phyloP scores from a whole-genome alignment of 495 filamentous ascomycete genomes.

The Penicillium lividum region DNA sequence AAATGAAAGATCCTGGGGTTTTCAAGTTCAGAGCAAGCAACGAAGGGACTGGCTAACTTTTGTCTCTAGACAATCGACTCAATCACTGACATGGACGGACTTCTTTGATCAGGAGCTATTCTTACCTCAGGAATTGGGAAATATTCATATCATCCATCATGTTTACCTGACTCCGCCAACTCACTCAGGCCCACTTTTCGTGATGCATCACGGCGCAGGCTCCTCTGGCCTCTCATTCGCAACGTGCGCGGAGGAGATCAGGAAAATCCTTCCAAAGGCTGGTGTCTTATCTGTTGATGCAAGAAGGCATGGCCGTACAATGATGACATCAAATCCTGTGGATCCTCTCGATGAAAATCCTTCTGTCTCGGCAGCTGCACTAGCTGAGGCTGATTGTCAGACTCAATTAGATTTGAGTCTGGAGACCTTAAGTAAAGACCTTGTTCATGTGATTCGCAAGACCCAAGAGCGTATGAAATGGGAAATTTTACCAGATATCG shows the following conservation, averaged over 20 bases:
- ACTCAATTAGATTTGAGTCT: conserved; percentile 62
- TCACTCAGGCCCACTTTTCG: conserved; percentile 71
- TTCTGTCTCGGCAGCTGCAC: conserved; percentile 18
- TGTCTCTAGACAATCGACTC: conserved; percentile 27
- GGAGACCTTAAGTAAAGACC: conserved; percentile 69
- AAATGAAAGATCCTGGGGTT: not conserved
- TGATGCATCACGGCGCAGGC: conserved; percentile 87
- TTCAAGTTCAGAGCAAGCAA: not conserved
- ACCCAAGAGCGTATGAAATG: conserved; percentile 67
- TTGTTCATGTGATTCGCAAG: conserved; percentile 66
- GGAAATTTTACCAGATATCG: conserved; percentile 67
- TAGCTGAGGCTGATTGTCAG: conserved; percentile 33
- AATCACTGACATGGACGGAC: conserved; percentile 74
- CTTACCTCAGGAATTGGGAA: conserved; percentile 50
- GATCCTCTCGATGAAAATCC: conserved; percentile 11
- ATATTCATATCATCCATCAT: conserved; percentile 66
- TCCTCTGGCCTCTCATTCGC: conserved; percentile 89
- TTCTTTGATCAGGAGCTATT: conserved; percentile 88
- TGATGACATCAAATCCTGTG: conserved; percentile 28
- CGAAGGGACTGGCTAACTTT: conserved; percentile 11
- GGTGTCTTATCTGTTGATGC: conserved; percentile 85
- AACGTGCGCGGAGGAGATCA: conserved; percentile 72
- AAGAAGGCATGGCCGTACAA: conserved; percentile 80
- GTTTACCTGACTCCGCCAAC: conserved; percentile 72
- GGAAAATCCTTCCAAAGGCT: conserved; percentile 73